These are phyloP conservation scores for Penicillium paneum DNA, from an alignment of 2,329 filamentous ascomycete species.

Conservation along the genomic window DNA sequence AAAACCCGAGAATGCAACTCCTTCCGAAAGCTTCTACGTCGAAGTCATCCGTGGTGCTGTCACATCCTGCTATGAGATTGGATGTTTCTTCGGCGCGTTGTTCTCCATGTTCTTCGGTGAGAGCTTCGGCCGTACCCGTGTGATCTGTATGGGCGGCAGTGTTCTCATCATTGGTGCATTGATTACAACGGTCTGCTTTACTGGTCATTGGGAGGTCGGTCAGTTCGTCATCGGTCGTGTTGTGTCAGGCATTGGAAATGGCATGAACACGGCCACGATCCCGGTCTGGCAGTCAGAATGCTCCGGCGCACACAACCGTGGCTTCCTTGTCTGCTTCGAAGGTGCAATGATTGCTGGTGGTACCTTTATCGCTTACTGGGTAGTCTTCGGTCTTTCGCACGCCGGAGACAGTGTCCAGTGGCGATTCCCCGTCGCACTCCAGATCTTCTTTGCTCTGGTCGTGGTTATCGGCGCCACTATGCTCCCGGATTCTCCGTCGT, in stretches of 20 bases:
- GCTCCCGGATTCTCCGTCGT: slow-evolving; percentile 54
- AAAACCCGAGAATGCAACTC: slow-evolving; percentile 31
- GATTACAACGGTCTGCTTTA: slow-evolving; percentile 16
- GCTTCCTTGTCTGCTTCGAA: slow-evolving; percentile 26
- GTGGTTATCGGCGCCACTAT: slow-evolving; percentile 19
- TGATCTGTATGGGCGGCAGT: slow-evolving; percentile 53
- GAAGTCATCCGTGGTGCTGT: slow-evolving; percentile 48
- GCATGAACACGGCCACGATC: slow-evolving; percentile 32
- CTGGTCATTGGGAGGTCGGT: slow-evolving; percentile 16
- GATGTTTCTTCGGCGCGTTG: slow-evolving; percentile 31
- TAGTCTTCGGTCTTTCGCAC: slow-evolving; percentile 35
- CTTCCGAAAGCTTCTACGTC: slow-evolving; percentile 7
- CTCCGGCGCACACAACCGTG: slow-evolving; percentile 24
- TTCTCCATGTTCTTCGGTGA: slow-evolving; percentile 21
- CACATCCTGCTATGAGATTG: slow-evolving; percentile 51
- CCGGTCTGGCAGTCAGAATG: slow-evolving; percentile 36
- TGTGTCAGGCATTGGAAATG: slow-evolving; percentile 31
- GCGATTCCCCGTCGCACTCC: slow-evolving; percentile 48
- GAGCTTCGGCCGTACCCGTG: slow-evolving; percentile 28
- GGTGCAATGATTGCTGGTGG: slow-evolving; percentile 34
- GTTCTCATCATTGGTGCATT: slow-evolving; percentile 36
- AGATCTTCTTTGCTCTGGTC: slow-evolving; percentile 41
- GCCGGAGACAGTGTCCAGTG: slow-evolving; percentile 36
- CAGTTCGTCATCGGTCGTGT: slow-evolving; percentile 37
- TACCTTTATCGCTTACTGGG: slow-evolving; percentile 36